These are phyloP conservation scores for Dactylellina haptotyla DNA, from an alignment of 2,329 filamentous ascomycete genomes.

Conservation along the genomic window DNA sequence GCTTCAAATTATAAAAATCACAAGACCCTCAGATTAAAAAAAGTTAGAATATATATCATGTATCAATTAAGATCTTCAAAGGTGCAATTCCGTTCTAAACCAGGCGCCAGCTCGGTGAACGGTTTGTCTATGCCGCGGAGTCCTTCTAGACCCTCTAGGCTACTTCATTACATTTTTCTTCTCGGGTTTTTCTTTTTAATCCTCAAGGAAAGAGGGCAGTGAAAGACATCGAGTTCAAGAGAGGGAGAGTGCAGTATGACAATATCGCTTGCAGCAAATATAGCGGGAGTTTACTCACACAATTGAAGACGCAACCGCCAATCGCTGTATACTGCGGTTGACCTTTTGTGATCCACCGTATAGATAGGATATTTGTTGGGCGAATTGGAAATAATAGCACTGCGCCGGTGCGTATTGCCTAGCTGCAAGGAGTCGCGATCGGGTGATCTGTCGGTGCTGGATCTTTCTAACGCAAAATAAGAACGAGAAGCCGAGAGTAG, in stretches of 20 bases:
- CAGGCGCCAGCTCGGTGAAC: slow-evolving; percentile 6
- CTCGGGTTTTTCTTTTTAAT: neutral
- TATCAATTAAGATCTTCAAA: slow-evolving; percentile 37
- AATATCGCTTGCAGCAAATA: slow-evolving; percentile 33
- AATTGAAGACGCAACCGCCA: slow-evolving; percentile 9
- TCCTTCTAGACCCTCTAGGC: slow-evolving; percentile 8
- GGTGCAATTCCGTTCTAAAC: slow-evolving; percentile 22
- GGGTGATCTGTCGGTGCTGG: neutral
- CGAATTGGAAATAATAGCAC: too few relatives aligned
- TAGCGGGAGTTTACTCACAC: slow-evolving; percentile 23
- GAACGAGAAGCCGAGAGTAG: neutral
- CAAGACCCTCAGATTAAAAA: slow-evolving; percentile 16
- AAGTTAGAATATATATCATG: slow-evolving; percentile 27
- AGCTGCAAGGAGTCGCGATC: too few relatives aligned
- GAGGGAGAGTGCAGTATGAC: slow-evolving; percentile 33
- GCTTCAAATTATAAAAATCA: slow-evolving; percentile 1
- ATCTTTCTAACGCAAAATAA: neutral
- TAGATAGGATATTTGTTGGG: too few relatives aligned
- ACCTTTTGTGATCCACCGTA: neutral
- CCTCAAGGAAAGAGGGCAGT: neutral
- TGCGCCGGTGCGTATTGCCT: too few relatives aligned
- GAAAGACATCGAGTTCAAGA: too few relatives aligned
- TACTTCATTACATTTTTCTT: slow-evolving; percentile 37
- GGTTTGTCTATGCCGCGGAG: neutral
- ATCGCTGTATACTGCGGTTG: neutral